Base-by-base conservation (phyloP, 345 rosid species). In the Turnera subulata region DNA sequence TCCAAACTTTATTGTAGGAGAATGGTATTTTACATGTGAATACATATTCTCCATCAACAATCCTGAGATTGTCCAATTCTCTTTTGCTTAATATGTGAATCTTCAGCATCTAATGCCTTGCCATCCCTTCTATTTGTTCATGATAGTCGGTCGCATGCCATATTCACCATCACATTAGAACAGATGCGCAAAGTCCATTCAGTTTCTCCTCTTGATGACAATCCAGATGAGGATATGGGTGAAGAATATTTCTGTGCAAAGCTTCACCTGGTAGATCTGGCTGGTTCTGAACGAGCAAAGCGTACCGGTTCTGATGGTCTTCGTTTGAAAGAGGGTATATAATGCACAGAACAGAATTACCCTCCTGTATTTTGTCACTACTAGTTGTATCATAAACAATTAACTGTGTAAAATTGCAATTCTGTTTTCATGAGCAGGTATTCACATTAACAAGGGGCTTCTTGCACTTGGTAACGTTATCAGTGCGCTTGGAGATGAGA, bases 391-490 rank as follows among this genome's bases (percentile, higher is more conserved):
- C 7, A 17, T n/a, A 12, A 16, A 45, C 1, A 4, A 7, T 46
- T n/a, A 7, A 2, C 21, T n/a, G 12, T 18, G 12, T 6, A 5
- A n/a, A n/a, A 18, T 47, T 47, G n/a, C n/a, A n/a, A n/a, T 19
- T 57, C 11, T 46, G 23, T 47, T 33, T 11, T 59, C 21, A 46
- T 5, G 12, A 65, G 58, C 76, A 93, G 99, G 99, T 51, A 85
- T 93, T 63, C 97, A 93, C 76, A 93, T 93, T 61, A 93, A 93
- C 59, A 86, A 76, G 80, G 99, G 99, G 39, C 97, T 93, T 55
- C 94, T 93, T 64, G 97, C 97, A 37, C 99, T 93, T 45, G 99
- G 99, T 62, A 93, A 93, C 67, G 99, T 89, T 51, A 93, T 93
- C 63, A 93, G 97, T 52, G 99, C 97, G 11, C 93, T 93, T 6